Conservation (phyloP, 805 yeast genomes). For the Blastobotrys terrestris region DNA sequence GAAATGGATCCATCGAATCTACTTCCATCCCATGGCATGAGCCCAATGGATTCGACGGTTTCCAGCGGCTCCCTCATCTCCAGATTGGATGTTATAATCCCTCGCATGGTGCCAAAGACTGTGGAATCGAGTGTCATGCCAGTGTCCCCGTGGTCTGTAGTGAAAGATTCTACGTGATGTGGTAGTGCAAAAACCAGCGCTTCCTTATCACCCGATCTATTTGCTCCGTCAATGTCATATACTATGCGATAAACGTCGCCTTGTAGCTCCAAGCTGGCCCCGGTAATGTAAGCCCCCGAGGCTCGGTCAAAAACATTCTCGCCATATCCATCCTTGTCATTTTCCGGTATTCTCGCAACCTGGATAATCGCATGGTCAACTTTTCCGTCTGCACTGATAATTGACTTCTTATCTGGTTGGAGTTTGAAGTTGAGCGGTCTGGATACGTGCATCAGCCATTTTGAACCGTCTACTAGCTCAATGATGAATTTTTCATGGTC, state of each 20-base stretch:
- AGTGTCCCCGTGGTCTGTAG: constrained; percentile 23
- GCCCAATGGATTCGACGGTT: constrained; percentile 40
- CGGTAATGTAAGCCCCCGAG: constrained; percentile 56
- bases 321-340: constrained; percentile 3
- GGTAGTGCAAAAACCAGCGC: constrained; percentile 53
- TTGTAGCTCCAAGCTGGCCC: constrained; percentile 36
- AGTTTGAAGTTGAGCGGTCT: constrained; percentile 5
- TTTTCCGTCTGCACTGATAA: background rate
- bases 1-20: constrained; percentile 41
- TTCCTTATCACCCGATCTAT: constrained; percentile 36
- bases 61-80: constrained; percentile 28
- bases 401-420: background rate
- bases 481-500: constrained; percentile 48
- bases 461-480: constrained; percentile 47
- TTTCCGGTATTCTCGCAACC: background rate
- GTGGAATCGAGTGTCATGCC: constrained; percentile 36
- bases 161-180: constrained; percentile 45
- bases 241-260: constrained; percentile 37
- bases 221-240: constrained; percentile 39
- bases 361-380: background rate
- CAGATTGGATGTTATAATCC: constrained; percentile 30
- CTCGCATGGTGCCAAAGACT: constrained; percentile 37
- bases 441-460: constrained; percentile 60
- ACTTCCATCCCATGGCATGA: constrained; percentile 46
- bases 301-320: constrained; percentile 45